Conservation (phyloP, 2,329 filamentous ascomycete genomes). For the Penicillium sumatraense region DNA sequence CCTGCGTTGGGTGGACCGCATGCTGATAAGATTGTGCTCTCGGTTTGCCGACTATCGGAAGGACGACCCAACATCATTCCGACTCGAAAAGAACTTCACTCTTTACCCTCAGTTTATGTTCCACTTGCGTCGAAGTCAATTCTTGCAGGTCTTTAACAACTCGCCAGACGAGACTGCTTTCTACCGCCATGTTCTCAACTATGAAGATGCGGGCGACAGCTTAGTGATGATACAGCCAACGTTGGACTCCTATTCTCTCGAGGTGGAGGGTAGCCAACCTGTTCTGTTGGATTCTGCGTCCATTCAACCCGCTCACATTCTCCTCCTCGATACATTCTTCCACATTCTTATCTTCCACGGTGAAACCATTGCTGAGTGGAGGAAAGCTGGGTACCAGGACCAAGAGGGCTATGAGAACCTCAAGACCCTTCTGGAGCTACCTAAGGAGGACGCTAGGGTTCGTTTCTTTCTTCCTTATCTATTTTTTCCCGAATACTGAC, state of each 20-base stretch:
- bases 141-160: slow-evolving; percentile 99
- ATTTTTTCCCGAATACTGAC: slow-evolving; percentile 8
- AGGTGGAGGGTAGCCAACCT: slow-evolving; percentile 88
- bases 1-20: slow-evolving; percentile 94
- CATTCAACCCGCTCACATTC: slow-evolving; percentile 90
- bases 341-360: slow-evolving; percentile 99
- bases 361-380: slow-evolving; percentile 97
- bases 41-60: slow-evolving; percentile 98
- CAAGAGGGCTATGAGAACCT: slow-evolving; percentile 99
- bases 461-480: slow-evolving; percentile 37
- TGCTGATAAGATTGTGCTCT: slow-evolving; percentile 96
- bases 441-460: slow-evolving; percentile 95
- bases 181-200: slow-evolving; percentile 93
- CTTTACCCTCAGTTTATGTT: slow-evolving; percentile 99
- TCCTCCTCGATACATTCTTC: slow-evolving; percentile 98
- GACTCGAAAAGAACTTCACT: slow-evolving; percentile 97
- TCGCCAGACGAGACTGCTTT: slow-evolving; percentile 99
- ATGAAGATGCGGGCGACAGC: slow-evolving; percentile 95
- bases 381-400: slow-evolving; percentile 96
- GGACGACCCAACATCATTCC: slow-evolving; percentile 96
- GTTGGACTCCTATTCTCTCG: slow-evolving; percentile 94
- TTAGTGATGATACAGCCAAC: slow-evolving; percentile 99
- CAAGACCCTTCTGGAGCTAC: slow-evolving; percentile 80
- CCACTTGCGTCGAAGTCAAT: slow-evolving; percentile 94
- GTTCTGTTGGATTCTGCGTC: slow-evolving; percentile 96